Evolutionary conservation across 1,139 yeast genomes (phyloP).

Genomic region (Pichia sp.): DNA sequence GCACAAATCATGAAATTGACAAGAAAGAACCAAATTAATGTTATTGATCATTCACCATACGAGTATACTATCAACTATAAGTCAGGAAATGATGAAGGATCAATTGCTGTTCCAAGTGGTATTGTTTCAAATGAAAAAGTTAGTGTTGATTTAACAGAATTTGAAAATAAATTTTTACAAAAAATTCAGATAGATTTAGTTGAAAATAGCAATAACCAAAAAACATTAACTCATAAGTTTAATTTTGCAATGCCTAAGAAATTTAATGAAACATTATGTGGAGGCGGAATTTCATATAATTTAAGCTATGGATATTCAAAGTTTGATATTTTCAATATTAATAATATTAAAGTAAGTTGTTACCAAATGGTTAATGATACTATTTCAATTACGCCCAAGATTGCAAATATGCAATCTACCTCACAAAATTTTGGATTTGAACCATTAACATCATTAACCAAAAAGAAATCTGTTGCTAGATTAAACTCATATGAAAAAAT

Average conservation of each 20-base stretch:
- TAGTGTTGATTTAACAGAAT: conserved; percentile 6
- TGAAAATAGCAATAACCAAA: conserved; percentile 43
- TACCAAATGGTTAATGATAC: conserved; percentile 4
- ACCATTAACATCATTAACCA: conserved; percentile 42
- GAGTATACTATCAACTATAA: conserved; percentile 31
- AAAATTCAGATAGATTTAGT: conserved; percentile 38
- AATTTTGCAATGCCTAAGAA: conserved; percentile 13
- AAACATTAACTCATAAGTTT: conserved; percentile 21
- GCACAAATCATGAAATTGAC: conserved; percentile 56
- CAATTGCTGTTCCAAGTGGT: conserved; percentile 5
- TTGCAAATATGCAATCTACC: conserved; percentile 12
- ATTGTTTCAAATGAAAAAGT: conserved; percentile 1
- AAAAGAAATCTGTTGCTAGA: conserved; percentile 29
- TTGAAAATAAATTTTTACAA: conserved; percentile 33
- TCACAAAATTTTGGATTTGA: conserved; percentile 36
- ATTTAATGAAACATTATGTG: conserved; percentile 38
- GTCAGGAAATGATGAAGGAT: neutral
- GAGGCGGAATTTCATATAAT: conserved; percentile 37
- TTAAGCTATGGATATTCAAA: conserved; percentile 44
- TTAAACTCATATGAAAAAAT: conserved; percentile 24
- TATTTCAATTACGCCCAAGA: neutral
- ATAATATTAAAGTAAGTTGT: conserved; percentile 31
- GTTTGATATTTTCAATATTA: conserved; percentile 45
- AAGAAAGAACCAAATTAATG: conserved; percentile 53
- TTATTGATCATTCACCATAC: conserved; percentile 50